phyloP scores from a whole-genome alignment of 306 rosid species.

The Ziziphus jujuba region DNA sequence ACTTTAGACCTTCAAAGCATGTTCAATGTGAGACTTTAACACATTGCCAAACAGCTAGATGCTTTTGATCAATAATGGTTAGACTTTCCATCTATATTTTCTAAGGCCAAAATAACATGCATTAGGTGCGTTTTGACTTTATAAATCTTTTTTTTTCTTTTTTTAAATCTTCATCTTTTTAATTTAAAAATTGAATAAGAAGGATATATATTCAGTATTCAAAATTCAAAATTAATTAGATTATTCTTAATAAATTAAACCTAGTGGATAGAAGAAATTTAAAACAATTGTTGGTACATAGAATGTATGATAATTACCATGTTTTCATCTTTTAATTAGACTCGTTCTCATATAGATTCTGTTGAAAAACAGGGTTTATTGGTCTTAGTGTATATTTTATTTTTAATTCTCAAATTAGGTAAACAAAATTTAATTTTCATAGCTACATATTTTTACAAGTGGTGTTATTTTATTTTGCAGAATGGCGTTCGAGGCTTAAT shows the following conservation, averaged over 20 bases:
- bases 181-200: not conserved
- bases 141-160: not conserved
- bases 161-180: not conserved
- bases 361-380: no score
- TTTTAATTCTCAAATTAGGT: no score
- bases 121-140: slow-evolving; percentile 10
- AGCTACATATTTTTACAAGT: not conserved
- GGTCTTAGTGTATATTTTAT: no score
- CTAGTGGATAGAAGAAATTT: not conserved
- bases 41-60: not conserved
- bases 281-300: not conserved
- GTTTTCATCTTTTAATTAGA: no score
- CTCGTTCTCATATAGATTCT: no score
- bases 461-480: slow-evolving; percentile 39
- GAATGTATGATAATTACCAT: no score
- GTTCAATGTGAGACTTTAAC: no score
- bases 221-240: no score
- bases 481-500: slow-evolving; percentile 84
- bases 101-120: not conserved
- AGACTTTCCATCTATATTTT: not conserved
- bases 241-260: no score
- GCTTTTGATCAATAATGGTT: not conserved
- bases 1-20: no score
- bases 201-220: no score
- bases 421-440: no score